Conservation (phyloP, 352 stramenopile genomes). For the Phytophthora lateralis region DNA sequence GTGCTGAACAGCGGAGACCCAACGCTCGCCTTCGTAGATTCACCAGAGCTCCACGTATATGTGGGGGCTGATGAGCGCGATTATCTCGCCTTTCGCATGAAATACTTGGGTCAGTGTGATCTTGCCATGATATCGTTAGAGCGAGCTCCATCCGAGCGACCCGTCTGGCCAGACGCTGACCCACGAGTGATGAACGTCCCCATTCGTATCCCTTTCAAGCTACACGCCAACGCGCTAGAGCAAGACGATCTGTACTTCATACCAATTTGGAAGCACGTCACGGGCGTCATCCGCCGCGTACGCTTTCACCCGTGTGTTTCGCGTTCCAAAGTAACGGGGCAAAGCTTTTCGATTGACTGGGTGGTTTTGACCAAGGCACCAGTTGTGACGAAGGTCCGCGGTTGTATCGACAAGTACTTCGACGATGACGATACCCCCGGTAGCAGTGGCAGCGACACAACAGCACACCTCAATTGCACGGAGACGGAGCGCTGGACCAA, state of each 20-base stretch:
- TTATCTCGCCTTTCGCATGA: conserved; percentile 65
- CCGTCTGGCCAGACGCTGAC: conserved; percentile 37
- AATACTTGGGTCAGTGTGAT: conserved; percentile 61
- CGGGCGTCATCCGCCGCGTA: conserved; percentile 61
- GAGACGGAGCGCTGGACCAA: conserved; percentile 51
- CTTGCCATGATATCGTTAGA: conserved; percentile 60
- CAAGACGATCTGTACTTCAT: conserved; percentile 66
- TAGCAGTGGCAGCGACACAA: conserved; percentile 12
- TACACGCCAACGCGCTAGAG: conserved; percentile 25
- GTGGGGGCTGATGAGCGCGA: conserved; percentile 54
- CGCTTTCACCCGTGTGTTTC: conserved; percentile 62
- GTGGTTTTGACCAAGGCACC: conserved; percentile 73
- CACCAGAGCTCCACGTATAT: conserved; percentile 59
- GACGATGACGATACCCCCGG: conserved; percentile 21
- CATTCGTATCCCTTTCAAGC: conserved; percentile 61
- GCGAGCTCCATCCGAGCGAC: conserved; percentile 34
- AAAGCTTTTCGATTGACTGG: conserved; percentile 78
- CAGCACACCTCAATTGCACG: conserved; percentile 51
- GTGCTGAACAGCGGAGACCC: conserved; percentile 44
- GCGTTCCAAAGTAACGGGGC: conserved; percentile 37
- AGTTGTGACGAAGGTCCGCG: conserved; percentile 74
- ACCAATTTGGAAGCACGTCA: conserved; percentile 64
- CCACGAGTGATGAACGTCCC: conserved; percentile 51
- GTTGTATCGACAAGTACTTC: conserved; percentile 82
- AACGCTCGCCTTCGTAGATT: conserved; percentile 59